Evolutionary conservation across 1,284 basidiomycete genomes (phyloP).

Genomic region (Mrakiaceae sp.): DNA sequence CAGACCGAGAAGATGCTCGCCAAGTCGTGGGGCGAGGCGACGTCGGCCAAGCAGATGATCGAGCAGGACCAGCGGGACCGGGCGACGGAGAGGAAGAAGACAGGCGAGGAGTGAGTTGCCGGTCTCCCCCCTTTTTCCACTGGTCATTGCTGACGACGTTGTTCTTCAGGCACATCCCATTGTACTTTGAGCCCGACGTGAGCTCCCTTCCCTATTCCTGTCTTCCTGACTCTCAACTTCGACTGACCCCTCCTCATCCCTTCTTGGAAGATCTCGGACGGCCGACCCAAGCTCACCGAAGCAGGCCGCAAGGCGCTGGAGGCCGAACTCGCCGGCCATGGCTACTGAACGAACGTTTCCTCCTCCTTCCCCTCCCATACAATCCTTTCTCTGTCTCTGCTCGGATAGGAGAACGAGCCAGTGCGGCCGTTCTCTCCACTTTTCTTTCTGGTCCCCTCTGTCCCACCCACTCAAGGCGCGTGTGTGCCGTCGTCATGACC

Average conservation of each 20-base stretch:
- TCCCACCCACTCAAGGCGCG: not conserved
- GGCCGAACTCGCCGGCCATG: conserved; percentile 45
- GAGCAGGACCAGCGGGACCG: conserved; percentile 83
- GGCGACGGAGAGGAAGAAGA: conserved; percentile 68
- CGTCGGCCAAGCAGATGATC: conserved; percentile 71
- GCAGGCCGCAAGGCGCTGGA: conserved; percentile 57
- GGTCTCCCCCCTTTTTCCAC: not conserved
- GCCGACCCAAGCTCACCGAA: conserved; percentile 58
- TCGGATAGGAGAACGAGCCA: not conserved
- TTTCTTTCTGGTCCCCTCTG: not conserved
- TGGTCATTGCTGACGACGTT: not conserved
- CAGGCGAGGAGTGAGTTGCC: conserved; percentile 44
- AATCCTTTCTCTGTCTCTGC: not conserved
- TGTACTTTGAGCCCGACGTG: conserved; percentile 8
- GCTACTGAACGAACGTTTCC: conserved; percentile 1
- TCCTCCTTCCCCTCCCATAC: not conserved
- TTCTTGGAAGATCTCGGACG: conserved; percentile 46
- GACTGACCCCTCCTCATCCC: not conserved
- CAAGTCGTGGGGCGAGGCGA: conserved; percentile 85
- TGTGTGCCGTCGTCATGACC: not conserved
- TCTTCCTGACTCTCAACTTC: conserved; percentile 13
- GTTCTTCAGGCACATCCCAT: not conserved
- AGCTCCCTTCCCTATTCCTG: conserved; percentile 14
- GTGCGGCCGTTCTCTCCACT: not conserved
- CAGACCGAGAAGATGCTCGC: conserved; percentile 53